A percentile compares a stretch with the other conserved stretches of the same genome.
Conservation (phyloP, 768 basidiomycete species). For the Leccinum disarticulatum region DNA sequence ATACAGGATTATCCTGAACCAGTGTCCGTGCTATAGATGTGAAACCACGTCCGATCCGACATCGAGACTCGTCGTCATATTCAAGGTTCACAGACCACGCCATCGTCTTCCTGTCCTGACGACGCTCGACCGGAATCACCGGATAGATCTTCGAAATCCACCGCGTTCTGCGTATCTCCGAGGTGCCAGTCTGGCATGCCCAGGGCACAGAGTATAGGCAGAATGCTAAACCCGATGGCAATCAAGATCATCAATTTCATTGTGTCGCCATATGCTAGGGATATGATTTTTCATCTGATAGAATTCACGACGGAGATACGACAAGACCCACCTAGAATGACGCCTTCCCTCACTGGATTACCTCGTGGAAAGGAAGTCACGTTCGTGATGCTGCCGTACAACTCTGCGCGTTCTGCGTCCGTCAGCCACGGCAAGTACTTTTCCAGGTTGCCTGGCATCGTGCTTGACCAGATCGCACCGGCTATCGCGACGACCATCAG, state of each 20-base stretch:
- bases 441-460: slow-evolving; percentile 63
- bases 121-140: slow-evolving; percentile 6
- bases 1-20: neutral
- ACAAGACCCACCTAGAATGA: slow-evolving; percentile 46
- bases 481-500: slow-evolving; percentile 33
- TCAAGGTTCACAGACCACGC: neutral
- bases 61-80: neutral
- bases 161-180: slow-evolving; percentile 68
- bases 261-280: slow-evolving; percentile 51
- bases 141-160: slow-evolving; percentile 41
- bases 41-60: neutral
- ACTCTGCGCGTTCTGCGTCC: slow-evolving; percentile 39
- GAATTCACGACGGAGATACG: neutral
- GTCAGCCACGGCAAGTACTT: slow-evolving; percentile 52
- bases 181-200: slow-evolving; percentile 68
- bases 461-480: slow-evolving; percentile 63
- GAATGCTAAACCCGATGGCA: slow-evolving; percentile 50
- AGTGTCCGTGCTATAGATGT: neutral
- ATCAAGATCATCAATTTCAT: slow-evolving; percentile 58
- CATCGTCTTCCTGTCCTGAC: neutral
- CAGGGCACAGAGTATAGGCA: slow-evolving; percentile 59
- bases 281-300: neutral
- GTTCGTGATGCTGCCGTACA: slow-evolving; percentile 58
- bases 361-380: slow-evolving; percentile 49
- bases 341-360: slow-evolving; percentile 62